These are phyloP conservation scores for Kregervanrija delftensis DNA, from an alignment of 805 yeast genomes.

Conservation along the genomic window DNA sequence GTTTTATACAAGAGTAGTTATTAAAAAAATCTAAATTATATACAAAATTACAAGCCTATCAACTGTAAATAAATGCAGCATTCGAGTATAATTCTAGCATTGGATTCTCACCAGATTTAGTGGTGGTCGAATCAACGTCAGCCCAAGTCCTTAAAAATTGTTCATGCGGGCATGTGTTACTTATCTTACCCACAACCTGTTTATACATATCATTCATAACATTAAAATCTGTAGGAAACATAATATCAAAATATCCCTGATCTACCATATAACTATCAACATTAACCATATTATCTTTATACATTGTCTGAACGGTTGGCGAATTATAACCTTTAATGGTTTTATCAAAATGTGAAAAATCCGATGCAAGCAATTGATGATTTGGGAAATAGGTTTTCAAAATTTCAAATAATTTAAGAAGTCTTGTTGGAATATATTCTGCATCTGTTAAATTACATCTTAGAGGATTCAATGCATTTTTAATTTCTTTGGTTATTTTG, in stretches of 20 bases:
- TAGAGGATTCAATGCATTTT: conserved; percentile 54
- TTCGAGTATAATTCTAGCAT: conserved; percentile 72
- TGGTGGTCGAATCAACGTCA: conserved; percentile 56
- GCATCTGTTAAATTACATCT: conserved; percentile 61
- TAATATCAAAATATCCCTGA: conserved; percentile 80
- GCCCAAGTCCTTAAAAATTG: conserved; percentile 70
- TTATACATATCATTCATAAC: conserved; percentile 55
- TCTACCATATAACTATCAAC: conserved; percentile 72
- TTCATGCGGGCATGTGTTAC: conserved; percentile 48
- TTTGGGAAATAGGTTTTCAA: conserved; percentile 63
- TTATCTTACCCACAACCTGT: conserved; percentile 54
- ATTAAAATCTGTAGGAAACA: conserved; percentile 77
- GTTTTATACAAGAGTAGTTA: not conserved
- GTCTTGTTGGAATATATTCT: conserved; percentile 77
- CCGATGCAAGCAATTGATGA: conserved; percentile 68
- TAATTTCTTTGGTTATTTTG: conserved; percentile 31
- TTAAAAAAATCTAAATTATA: conserved; percentile 24
- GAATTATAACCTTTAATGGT: conserved; percentile 52
- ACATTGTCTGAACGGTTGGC: conserved; percentile 76
- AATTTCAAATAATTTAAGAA: conserved; percentile 56
- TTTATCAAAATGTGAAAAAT: conserved; percentile 51
- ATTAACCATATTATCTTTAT: conserved; percentile 60
- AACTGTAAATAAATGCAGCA: conserved; percentile 58
- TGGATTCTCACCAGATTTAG: conserved; percentile 77
- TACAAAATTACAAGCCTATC: conserved; percentile 7